Base-by-base conservation (phyloP, 495 filamentous ascomycete genomes). In the Aspergillus mulundensis region DNA sequence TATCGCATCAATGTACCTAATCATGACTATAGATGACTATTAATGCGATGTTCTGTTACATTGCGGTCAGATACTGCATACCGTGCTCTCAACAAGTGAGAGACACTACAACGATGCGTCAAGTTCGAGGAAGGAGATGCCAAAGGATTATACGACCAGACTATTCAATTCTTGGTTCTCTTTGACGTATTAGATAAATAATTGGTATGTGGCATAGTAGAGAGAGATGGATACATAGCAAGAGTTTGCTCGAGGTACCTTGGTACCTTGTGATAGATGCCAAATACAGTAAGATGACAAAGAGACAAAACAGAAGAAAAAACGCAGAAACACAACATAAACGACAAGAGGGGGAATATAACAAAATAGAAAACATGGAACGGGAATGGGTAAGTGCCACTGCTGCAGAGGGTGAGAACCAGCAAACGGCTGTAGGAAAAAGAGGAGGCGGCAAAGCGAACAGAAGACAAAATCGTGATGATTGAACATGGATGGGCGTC, bases 241-340 rank as follows among this genome's bases (percentile, higher is more conserved):
- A 63, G 46, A 60, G 46, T 56, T 42, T 57, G 54, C 50, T 8
- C 53, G 54, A 60, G 57, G 44, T 60, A 63, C 60, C 55, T 54
- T 32, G 20, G 19, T 46, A 46, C 23, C n/a, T 11, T 47, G 39
- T 53, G 43, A 51, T 51, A 50, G 23, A 46, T 40, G 32, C 39
- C 32, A 38, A 15, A 56, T 53, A 51, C 46, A 54, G n/a, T n/a
- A n/a, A n/a, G 36, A 46, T 47, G 41, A 30, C 32, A 38, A 8
- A 56, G 44, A 48, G 14, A 57, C 45, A 42, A 57, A 51, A 34
- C 12, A 25, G 24, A 30, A n/a, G 19, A 44, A 8, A 4, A 21
- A 21, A 11, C 41, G n/a, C 11, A 45, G 24, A 36, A 39, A 46
- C 46, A 28, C 11, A 54, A 49, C 3, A 3, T 21, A 53, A 57